phyloP scores from a whole-genome alignment of 169 alveolate genomes.

The Cryptosporidium ubiquitum region DNA sequence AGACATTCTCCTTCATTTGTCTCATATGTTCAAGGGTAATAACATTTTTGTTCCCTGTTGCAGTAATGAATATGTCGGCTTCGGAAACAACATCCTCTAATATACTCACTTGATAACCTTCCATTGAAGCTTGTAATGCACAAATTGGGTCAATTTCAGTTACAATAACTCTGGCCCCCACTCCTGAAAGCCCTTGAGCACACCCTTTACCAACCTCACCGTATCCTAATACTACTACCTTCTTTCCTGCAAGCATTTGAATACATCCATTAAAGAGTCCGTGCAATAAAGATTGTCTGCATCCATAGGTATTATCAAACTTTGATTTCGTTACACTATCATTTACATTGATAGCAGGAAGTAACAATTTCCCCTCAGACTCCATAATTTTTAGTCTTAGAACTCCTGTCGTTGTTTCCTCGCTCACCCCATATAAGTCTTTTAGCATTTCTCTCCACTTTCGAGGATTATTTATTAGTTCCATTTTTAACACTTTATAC shows the following conservation, averaged over 20 bases:
- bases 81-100: slow-evolving; percentile 90
- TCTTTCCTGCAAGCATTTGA: slow-evolving; percentile 97
- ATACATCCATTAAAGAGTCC: slow-evolving; percentile 98
- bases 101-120: slow-evolving; percentile 94
- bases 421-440: slow-evolving; percentile 94
- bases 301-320: slow-evolving; percentile 97
- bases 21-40: slow-evolving; percentile 93
- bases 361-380: slow-evolving; percentile 87
- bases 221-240: slow-evolving; percentile 95
- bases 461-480: slow-evolving; percentile 85
- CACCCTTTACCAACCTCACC: slow-evolving; percentile 99
- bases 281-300: slow-evolving; percentile 97
- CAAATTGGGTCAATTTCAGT: slow-evolving; percentile 99
- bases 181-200: slow-evolving; percentile 96
- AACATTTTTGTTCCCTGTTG: slow-evolving; percentile 96
- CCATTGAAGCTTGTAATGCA: slow-evolving; percentile 98
- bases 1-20: slow-evolving; percentile 97
- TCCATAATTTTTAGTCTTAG: slow-evolving; percentile 92
- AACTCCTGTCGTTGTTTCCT: slow-evolving; percentile 99
- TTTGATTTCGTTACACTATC: slow-evolving; percentile 97
- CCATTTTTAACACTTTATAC: slow-evolving; percentile 86
- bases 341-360: slow-evolving; percentile 96
- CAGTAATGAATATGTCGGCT: slow-evolving; percentile 95
- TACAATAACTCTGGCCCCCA: slow-evolving; percentile 96
- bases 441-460: slow-evolving; percentile 92